phyloP scores from a whole-genome alignment of 2,329 filamentous ascomycete genomes.

The Plenodomus biglobosus region DNA sequence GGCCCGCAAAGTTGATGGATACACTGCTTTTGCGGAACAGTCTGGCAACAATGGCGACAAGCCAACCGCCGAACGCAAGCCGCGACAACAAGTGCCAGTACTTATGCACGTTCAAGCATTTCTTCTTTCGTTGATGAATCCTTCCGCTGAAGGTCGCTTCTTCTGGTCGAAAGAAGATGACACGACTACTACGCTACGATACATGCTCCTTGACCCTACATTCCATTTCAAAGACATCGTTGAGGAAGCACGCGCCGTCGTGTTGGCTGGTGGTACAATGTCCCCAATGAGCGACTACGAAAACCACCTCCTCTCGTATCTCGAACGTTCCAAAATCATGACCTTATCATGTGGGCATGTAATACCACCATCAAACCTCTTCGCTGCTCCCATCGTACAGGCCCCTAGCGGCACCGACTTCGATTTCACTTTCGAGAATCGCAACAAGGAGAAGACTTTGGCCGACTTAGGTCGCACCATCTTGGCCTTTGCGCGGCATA shows the following conservation, averaged over 20 bases:
- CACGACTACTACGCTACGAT: conserved; percentile 67
- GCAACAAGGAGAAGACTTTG: conserved; percentile 69
- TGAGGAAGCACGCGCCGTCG: conserved; percentile 78
- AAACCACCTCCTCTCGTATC: conserved; percentile 78
- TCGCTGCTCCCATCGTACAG: conserved; percentile 69
- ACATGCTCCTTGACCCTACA: conserved; percentile 87
- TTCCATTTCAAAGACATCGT: conserved; percentile 89
- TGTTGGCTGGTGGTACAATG: conserved; percentile 95
- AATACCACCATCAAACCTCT: conserved; percentile 78
- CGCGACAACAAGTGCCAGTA: conserved; percentile 51
- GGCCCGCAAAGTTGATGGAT: conserved; percentile 92
- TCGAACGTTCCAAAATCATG: conserved; percentile 64
- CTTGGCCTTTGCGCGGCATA: conserved; percentile 67
- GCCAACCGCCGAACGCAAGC: conserved; percentile 8
- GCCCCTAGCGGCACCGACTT: conserved; percentile 59
- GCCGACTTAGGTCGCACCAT: conserved; percentile 73
- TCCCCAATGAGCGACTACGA: conserved; percentile 92
- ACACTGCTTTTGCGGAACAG: conserved; percentile 65
- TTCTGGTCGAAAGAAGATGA: conserved; percentile 56
- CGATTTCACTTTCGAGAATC: conserved; percentile 84
- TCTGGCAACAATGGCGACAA: conserved; percentile 33
- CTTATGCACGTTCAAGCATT: conserved; percentile 68
- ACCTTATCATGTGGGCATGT: conserved; percentile 94
- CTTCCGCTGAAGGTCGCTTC: conserved; percentile 67
- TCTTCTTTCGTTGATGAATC: conserved; percentile 80